phyloP scores from a whole-genome alignment of 192 early-diverging fungal species.

The Thoreauomyces humboldtii region DNA sequence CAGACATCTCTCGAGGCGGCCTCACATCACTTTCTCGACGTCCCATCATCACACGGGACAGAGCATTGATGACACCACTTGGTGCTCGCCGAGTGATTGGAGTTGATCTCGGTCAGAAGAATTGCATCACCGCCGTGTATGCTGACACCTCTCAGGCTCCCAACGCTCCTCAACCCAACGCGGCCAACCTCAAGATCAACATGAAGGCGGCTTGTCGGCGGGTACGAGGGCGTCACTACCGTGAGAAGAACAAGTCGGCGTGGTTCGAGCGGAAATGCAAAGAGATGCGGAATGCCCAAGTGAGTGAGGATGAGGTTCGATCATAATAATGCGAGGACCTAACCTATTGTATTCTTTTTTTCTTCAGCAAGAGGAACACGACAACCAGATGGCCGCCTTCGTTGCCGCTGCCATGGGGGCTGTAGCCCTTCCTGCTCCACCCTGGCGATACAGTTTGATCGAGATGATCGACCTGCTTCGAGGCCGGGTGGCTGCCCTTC shows the following conservation, averaged over 20 bases:
- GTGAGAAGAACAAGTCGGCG: background rate
- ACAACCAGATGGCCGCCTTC: background rate
- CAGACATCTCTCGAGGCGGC: background rate
- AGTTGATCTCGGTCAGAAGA: background rate
- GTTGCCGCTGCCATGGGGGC: background rate
- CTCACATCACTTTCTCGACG: background rate
- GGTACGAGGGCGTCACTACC: background rate
- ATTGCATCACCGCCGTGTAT: background rate
- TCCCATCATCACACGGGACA: background rate
- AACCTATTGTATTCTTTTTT: background rate
- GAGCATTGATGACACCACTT: background rate
- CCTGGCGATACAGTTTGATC: background rate
- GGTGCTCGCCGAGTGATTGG: background rate
- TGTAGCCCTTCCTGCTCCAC: background rate
- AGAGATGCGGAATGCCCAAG: background rate
- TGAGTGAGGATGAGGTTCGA: background rate
- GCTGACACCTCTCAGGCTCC: background rate
- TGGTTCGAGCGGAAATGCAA: constrained; percentile 6
- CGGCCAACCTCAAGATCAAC: background rate
- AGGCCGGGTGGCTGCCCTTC: background rate
- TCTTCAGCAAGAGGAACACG: too few species aligned
- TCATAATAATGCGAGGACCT: background rate
- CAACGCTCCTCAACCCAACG: background rate
- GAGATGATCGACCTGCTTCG: constrained; percentile 3
- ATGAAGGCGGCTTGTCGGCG: background rate